These are phyloP conservation scores for Plantago lanceolata DNA, from an alignment of 305 asterid species.

Conservation along the genomic window DNA sequence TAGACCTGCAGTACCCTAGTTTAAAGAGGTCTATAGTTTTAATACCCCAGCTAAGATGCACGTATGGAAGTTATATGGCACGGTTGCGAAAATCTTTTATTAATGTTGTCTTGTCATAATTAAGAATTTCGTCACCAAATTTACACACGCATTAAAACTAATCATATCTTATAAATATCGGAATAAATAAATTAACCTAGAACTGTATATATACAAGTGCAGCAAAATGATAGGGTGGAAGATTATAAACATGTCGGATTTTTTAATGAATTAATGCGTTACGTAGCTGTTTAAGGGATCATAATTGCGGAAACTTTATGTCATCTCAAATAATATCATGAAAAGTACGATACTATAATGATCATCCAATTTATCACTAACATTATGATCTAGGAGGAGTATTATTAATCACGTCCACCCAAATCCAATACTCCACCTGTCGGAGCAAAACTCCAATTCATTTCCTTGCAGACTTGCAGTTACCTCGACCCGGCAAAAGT, in stretches of 20 bases:
- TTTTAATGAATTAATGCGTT: no score
- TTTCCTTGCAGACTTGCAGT: no score
- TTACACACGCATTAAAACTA: neutral
- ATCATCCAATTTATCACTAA: conserved; percentile 11
- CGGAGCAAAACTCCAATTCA: no score
- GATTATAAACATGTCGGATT: conserved; percentile 3
- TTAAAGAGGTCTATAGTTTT: no score
- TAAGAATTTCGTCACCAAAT: conserved; percentile 10
- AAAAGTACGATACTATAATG: conserved; percentile 12
- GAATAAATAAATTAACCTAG: neutral
- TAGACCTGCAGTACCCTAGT: no score
- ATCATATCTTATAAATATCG: neutral
- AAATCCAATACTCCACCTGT: no score
- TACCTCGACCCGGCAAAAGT: no score
- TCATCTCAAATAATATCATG: conserved; percentile 20
- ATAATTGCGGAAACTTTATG: conserved; percentile 11
- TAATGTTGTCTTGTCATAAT: conserved; percentile 4
- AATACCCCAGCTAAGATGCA: no score
- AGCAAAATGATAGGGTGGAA: no score
- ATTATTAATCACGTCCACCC: no score
- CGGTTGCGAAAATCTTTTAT: conserved; percentile 2
- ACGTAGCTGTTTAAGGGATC: conserved; percentile 8
- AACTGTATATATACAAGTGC: no score
- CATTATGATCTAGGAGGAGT: no score
- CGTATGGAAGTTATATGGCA: neutral